Evolutionary conservation across 2,329 filamentous ascomycete species (phyloP).

Genomic region (Diplocarpon mali): DNA sequence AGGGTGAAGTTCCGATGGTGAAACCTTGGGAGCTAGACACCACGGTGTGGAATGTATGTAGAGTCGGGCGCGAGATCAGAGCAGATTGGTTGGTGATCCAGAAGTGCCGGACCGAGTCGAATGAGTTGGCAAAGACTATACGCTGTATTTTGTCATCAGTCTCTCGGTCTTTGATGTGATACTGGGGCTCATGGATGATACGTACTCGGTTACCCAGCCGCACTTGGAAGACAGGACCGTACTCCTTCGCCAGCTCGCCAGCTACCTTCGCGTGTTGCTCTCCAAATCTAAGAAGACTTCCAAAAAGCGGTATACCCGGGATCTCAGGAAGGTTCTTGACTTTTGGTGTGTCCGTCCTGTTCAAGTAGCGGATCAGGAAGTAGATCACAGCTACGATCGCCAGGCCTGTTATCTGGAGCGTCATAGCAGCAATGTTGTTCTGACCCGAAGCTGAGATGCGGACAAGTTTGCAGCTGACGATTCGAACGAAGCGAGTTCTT

Average conservation of each 20-base stretch:
- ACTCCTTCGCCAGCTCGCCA: constrained; percentile 46
- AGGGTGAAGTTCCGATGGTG: constrained; percentile 75
- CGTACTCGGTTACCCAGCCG: constrained; percentile 55
- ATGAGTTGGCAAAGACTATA: constrained; percentile 69
- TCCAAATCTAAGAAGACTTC: constrained; percentile 50
- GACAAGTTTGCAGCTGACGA: too few relatives aligned
- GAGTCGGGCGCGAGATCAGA: constrained; percentile 64
- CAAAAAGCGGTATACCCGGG: constrained; percentile 50
- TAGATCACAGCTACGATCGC: constrained; percentile 22
- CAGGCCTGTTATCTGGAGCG: constrained; percentile 18
- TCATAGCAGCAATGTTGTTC: constrained; percentile 5
- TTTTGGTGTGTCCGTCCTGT: constrained; percentile 43
- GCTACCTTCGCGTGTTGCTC: constrained; percentile 43
- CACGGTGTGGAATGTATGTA: constrained; percentile 74
- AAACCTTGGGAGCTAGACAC: constrained; percentile 68
- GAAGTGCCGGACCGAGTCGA: constrained; percentile 60
- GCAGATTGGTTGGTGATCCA: constrained; percentile 74
- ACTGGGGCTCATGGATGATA: background rate
- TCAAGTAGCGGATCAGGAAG: constrained; percentile 27
- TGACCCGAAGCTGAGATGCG: too few relatives aligned
- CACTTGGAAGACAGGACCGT: constrained; percentile 55
- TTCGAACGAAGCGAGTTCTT: too few relatives aligned
- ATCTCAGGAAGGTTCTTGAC: constrained; percentile 52
- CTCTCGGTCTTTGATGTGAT: background rate
- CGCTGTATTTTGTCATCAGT: constrained; percentile 32